Evolutionary conservation across 768 basidiomycete species (phyloP), one percentile per base, ranked within the genome.

Genomic region (Russula emetica): DNA sequence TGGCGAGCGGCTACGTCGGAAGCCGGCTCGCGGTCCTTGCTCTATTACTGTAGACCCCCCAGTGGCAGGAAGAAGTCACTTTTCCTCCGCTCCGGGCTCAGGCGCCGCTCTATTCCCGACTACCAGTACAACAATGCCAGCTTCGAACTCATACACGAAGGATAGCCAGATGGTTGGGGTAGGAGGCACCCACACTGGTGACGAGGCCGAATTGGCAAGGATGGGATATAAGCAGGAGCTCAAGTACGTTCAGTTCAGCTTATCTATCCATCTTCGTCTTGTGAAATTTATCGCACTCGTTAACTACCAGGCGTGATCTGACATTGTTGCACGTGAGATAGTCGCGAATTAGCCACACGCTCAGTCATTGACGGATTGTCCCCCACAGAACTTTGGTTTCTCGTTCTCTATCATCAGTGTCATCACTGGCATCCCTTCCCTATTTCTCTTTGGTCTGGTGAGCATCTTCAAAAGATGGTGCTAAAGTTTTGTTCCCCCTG

Each of bases 401-500:
- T 87, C 85, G 0, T 90, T 90, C 74, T 86, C 85, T 10, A 86
- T 92, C 72, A 90, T 92, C 60, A 85, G 84, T 28, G 81, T 88
- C 38, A 85, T 88, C 60, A 89, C 87, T 14, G 88, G 88, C 0
- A 79, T 88, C 30, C 82, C 87, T 0, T 87, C 87, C 0, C 76
- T 87, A 30, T 90, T 90, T 68, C 70, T 82, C 49, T 89, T 83
- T 74, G 87, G 88, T 20, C 67, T 89, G 72, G 86, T 87, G 69
- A 64, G 84, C 75, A 2, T 42, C 8, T 28, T 22, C 22, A 55
- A 16, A 4, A 28, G 16, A 2, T 45, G 28, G 16, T 45, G 66
- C 13, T 59, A 5, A 36, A 10, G 24, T 22, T 18, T 8, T 30
- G 24, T 36, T 55, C 42, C 60, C 22, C 60, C 22, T 63, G 55